Evolutionary conservation across 257 asterid genomes (phyloP).

Genomic region (Capsicum baccatum): DNA sequence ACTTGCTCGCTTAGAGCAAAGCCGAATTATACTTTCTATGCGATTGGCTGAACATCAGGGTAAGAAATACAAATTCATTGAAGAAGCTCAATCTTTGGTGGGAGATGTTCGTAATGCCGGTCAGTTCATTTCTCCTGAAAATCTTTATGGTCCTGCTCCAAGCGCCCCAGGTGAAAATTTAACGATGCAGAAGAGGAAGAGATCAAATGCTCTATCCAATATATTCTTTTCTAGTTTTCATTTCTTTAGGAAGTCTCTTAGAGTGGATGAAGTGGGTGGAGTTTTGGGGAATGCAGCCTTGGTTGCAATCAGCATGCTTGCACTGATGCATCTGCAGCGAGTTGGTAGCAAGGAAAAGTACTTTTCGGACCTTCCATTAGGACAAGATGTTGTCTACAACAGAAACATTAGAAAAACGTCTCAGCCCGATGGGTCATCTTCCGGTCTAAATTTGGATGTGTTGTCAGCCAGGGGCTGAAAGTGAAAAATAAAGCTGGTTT

Average conservation of each 20-base stretch:
- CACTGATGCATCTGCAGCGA: slow-evolving; percentile 75
- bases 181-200: slow-evolving; percentile 43
- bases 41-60: slow-evolving; percentile 98
- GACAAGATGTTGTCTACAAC: slow-evolving; percentile 42
- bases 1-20: slow-evolving; percentile 85
- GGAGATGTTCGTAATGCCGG: slow-evolving; percentile 76
- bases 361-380: slow-evolving; percentile 39
- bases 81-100: slow-evolving; percentile 89
- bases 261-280: slow-evolving; percentile 73
- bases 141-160: slow-evolving; percentile 52
- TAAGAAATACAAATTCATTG: slow-evolving; percentile 83
- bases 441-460: slow-evolving; percentile 66
- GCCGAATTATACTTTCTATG: slow-evolving; percentile 88
- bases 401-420: slow-evolving; percentile 52
- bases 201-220: slow-evolving; percentile 51
- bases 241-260: slow-evolving; percentile 65
- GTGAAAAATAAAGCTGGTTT: neutral
- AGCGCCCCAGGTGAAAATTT: slow-evolving; percentile 45
- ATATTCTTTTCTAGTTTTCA: slow-evolving; percentile 56
- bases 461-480: slow-evolving; percentile 74
- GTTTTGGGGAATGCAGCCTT: slow-evolving; percentile 88
- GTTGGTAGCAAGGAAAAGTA: slow-evolving; percentile 53
- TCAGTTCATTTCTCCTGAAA: slow-evolving; percentile 61
- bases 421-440: slow-evolving; percentile 42
- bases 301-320: slow-evolving; percentile 86